Base-by-base conservation (phyloP, 2,329 filamentous ascomycete genomes). In the Colletotrichum zoysiae region DNA sequence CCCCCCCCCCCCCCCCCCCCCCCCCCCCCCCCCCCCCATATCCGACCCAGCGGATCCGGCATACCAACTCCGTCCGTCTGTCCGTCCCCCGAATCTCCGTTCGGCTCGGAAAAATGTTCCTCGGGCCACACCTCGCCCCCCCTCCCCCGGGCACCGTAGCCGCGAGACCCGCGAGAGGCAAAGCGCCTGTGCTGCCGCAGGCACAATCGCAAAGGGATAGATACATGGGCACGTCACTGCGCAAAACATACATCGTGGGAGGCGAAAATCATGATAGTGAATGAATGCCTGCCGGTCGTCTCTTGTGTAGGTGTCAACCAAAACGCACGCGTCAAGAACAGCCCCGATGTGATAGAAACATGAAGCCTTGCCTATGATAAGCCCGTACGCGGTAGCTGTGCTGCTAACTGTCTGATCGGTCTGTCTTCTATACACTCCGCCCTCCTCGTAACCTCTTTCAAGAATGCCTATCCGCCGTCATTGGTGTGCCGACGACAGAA, bases 351-450 rank as follows among this genome's bases (percentile, higher is more conserved):
- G 79, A 35, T 71, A 71, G 59, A 69, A 82, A 79, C 78, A 78
- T 78, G 79, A 81, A 81, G 77, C 76, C 80, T 78, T 80, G 77
- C 77, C 78, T 79, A 78, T 77, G 76, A 79, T 79, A 79, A 79
- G 80, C 78, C 81, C 79, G 78, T 76, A 77, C 57, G 55, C 33
- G 67, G 75, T 78, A 79, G 78, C 79, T 80, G 79, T 77, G 79
- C 74, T 79, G 75, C 71, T 81, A 70, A 71, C 76, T 80, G 78
- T 80, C 78, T 81, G 81, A 76, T 79, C 74, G 76, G 78, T 77
- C 76, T 75, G 77, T 76, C 76, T 77, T 76, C 77, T 76, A 75
- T 70, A 56, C 67, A 67, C 69, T 53, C 57, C 67, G 67, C 67
- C 58, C 62, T 61, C 58, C 62, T 61, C 62, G 70, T 56, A 73